Base-by-base conservation (phyloP, 345 rosid species). In the Gossypium rotundifolium region DNA sequence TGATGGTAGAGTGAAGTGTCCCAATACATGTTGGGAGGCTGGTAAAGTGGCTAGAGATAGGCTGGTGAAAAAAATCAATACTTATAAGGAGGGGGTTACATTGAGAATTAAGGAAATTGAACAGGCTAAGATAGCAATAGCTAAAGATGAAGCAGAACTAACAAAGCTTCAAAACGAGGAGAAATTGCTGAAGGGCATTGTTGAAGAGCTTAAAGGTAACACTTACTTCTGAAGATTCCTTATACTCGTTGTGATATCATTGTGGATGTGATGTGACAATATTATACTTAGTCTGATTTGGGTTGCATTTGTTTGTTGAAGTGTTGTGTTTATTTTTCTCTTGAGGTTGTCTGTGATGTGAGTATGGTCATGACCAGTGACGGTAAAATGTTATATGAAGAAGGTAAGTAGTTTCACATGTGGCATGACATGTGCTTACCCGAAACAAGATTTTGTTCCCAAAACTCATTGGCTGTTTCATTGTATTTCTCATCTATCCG, bases 21-120 rank as follows among this genome's bases (percentile, higher is more conserved):
- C 76, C 58, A 90, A 93, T 79, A 86, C 95, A 45, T 93, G 99
- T 83, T 90, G 91, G 98, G 93, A 96, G 80, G 92, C 93, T 76
- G 98, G 99, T 40, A 88, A 90, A 86, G 91, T 86, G 58, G 97
- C 98, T 79, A 76, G 88, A 68, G 87, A 88, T 63, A 91, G 80
- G 74, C 80, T 96, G 85, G 83, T 77, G 82, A 91, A 87, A 62
- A 90, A 84, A 58, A 93, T 91, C 52, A 85, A 87, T 66, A 87
- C 85, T 2, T 90, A 89, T 81, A 81, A 72, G 48, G 86, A 91
- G 67, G 99, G 98, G 57, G 79, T 86, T 74, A 63, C 81, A 11
- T 72, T 91, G 25, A 79, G 92, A 73, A 85, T 82, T 53, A 70
- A 71, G 68, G 94, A 88, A 53, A 54, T 89, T 48, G 90, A 90